phyloP scores from a whole-genome alignment of 2,329 filamentous ascomycete genomes.

The Colletotrichum lupini region DNA sequence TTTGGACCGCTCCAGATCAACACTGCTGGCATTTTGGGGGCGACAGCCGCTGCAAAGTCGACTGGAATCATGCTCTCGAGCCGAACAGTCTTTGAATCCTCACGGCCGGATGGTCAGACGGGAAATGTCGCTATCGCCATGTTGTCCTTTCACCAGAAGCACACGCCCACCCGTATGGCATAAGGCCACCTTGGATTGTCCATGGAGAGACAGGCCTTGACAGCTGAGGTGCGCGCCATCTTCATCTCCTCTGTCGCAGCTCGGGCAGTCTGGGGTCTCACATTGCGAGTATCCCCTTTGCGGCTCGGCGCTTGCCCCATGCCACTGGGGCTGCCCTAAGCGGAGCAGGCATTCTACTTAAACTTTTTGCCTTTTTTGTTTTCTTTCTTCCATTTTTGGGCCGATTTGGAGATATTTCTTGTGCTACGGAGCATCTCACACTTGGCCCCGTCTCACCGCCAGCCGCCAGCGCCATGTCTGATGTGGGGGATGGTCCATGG shows the following conservation, averaged over 20 bases:
- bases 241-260: conserved; percentile 20
- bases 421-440: background rate
- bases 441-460: background rate
- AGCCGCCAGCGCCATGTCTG: background rate
- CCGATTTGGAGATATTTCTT: background rate
- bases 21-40: background rate
- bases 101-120: background rate
- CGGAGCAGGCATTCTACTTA: background rate
- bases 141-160: background rate
- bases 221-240: conserved; percentile 1
- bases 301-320: conserved; percentile 20
- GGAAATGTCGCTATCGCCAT: background rate
- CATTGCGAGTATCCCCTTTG: conserved; percentile 6
- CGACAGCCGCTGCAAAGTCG: conserved; percentile 2
- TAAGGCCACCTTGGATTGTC: background rate
- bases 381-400: background rate
- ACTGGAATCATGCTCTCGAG: background rate
- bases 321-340: background rate
- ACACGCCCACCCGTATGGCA: background rate
- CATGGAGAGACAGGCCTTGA: background rate
- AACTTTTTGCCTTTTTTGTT: background rate
- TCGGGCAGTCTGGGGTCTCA: background rate
- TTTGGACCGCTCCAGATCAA: conserved; percentile 23
- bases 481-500: conserved; percentile 11
- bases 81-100: background rate